A percentile compares a stretch with the other conserved stretches of the same genome.
phyloP scores from a whole-genome alignment of 495 filamentous ascomycete genomes.

The Beverwykella pulmonaria region DNA sequence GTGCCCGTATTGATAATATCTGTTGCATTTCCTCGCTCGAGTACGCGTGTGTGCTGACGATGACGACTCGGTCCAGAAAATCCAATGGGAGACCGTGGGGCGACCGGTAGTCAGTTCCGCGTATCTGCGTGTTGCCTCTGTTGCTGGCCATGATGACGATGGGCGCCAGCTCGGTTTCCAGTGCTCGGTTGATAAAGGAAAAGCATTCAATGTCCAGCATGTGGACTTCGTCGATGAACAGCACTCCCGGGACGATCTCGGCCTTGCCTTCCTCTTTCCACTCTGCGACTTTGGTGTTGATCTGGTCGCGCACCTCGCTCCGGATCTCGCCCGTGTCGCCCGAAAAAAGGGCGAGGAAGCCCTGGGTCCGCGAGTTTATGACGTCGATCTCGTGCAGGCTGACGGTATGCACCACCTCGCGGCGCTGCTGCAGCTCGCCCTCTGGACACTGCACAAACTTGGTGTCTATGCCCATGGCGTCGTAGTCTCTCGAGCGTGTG shows the following conservation, averaged over 20 bases:
- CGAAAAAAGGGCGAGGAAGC: conserved; percentile 93
- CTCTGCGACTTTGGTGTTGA: conserved; percentile 96
- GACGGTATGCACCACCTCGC: conserved; percentile 96
- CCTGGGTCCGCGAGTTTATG: conserved; percentile 96
- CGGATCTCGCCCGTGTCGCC: conserved; percentile 98
- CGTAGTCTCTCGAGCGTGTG: conserved; percentile 92
- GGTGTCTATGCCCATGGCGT: conserved; percentile 97
- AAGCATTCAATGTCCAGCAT: conserved; percentile 99
- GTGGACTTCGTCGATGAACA: conserved; percentile 99
- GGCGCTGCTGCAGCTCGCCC: conserved; percentile 94
- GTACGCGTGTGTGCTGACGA: conserved; percentile 95
- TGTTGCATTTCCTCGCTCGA: conserved; percentile 80
- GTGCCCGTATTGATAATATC: conserved; percentile 85
- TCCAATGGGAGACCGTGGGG: conserved; percentile 94
- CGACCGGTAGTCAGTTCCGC: conserved; percentile 87
- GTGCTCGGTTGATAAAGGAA: conserved; percentile 94
- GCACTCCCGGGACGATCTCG: conserved; percentile 92
- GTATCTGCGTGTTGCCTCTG: conserved; percentile 84
- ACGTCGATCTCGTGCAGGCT: conserved; percentile 98
- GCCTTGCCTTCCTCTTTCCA: conserved; percentile 99
- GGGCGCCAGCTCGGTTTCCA: conserved; percentile 90
- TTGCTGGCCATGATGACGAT: conserved; percentile 99
- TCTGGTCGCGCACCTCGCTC: conserved; percentile 95
- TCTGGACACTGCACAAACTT: conserved; percentile 99
- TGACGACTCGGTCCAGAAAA: conserved; percentile 93